Percentiles rank a stretch among this genome's conserved stretches.
phyloP scores from a whole-genome alignment of 495 filamentous ascomycete species.

The Hyaloscypha hepaticicola region DNA sequence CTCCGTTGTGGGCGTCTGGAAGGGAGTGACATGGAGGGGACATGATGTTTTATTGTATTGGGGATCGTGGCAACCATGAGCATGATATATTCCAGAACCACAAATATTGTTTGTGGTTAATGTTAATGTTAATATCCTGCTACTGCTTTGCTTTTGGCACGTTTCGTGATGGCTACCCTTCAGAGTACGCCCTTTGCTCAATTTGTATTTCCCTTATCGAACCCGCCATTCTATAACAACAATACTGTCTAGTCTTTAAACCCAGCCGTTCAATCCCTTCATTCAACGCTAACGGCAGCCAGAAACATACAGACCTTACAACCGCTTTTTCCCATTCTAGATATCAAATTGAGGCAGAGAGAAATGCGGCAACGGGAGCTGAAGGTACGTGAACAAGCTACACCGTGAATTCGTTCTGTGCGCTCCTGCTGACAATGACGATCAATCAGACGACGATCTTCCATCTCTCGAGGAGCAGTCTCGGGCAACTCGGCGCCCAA shows the following conservation, averaged over 20 bases:
- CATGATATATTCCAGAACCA: too few species aligned
- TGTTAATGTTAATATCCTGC: too few species aligned
- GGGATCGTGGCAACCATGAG: too few species aligned
- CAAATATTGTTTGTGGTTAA: too few species aligned
- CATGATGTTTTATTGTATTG: too few species aligned
- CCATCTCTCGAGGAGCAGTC: slow-evolving; percentile 26
- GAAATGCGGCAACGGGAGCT: slow-evolving; percentile 21
- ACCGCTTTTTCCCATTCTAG: background rate
- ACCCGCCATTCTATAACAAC: slow-evolving; percentile 7
- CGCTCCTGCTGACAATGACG: slow-evolving; percentile 20
- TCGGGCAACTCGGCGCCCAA: slow-evolving; percentile 15
- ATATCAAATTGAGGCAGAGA: slow-evolving; percentile 15
- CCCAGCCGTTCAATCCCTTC: slow-evolving; percentile 16
- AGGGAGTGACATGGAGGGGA: too few species aligned
- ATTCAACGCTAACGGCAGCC: slow-evolving; percentile 19
- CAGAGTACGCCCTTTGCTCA: slow-evolving; percentile 19
- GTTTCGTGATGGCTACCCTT: slow-evolving; percentile 23
- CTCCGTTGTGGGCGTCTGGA: too few species aligned
- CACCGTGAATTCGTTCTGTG: slow-evolving; percentile 4
- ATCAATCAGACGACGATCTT: slow-evolving; percentile 22
- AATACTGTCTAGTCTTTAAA: slow-evolving; percentile 17
- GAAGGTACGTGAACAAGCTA: slow-evolving; percentile 18
- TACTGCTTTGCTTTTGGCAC: too few species aligned
- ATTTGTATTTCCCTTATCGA: slow-evolving; percentile 18
- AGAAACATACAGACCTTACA: slow-evolving; percentile 15